A percentile compares a stretch with the other conserved stretches of the same genome.
Conservation (phyloP, 345 rosid genomes). For the Eucalyptus globulus region DNA sequence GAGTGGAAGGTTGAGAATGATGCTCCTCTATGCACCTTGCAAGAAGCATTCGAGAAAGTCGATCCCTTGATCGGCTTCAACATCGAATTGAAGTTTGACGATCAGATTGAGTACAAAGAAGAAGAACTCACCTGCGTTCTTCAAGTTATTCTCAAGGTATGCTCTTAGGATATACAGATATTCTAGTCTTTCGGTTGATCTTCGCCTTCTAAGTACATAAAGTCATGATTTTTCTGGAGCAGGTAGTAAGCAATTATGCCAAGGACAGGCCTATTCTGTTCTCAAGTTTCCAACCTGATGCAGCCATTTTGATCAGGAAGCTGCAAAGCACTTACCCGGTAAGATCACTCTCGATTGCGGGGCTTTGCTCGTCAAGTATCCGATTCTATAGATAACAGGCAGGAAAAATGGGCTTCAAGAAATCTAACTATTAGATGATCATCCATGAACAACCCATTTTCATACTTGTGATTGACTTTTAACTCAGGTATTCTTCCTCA, state of each 20-base stretch:
- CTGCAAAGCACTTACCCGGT: conserved; percentile 73
- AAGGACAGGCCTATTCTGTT: conserved; percentile 64
- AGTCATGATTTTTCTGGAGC: not conserved
- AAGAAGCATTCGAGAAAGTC: conserved; percentile 64
- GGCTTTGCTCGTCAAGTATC: not conserved
- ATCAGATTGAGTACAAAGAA: conserved; percentile 41
- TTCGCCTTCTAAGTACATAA: not conserved
- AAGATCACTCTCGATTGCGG: not conserved
- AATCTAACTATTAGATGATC: not conserved
- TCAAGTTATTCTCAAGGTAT: conserved; percentile 37
- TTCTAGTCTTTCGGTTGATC: not conserved
- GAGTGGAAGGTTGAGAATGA: conserved; percentile 63
- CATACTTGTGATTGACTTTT: not conserved
- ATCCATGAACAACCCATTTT: not conserved
- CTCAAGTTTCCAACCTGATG: conserved; percentile 93
- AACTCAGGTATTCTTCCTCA: conserved; percentile 66
- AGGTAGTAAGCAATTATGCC: conserved; percentile 44
- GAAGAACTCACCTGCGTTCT: conserved; percentile 43
- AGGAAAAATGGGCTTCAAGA: not conserved
- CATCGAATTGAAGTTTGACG: conserved; percentile 85
- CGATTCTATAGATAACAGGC: not conserved
- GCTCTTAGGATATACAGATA: not conserved
- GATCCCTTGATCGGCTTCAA: conserved; percentile 61
- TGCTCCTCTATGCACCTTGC: conserved; percentile 64
- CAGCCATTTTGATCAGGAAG: conserved; percentile 52